Conservation (phyloP, 257 asterid species). For the Solanum arcanum region DNA sequence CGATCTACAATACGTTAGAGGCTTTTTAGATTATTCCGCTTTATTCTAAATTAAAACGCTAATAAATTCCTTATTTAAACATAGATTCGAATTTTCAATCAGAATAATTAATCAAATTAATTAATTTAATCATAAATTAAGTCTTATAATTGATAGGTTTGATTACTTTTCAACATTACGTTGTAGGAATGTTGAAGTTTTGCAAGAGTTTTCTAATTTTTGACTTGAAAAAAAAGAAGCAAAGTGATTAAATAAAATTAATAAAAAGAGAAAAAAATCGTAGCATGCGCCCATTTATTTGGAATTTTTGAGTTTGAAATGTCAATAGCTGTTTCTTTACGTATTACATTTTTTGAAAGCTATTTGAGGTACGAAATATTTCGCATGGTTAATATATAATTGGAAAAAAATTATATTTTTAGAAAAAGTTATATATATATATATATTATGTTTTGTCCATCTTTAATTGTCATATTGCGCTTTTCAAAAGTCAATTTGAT, state of each 20-base stretch:
- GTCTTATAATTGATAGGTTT: not conserved
- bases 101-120: no score
- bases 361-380: not conserved
- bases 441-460: rapidly evolving
- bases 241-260: not conserved
- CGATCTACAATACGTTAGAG: not conserved
- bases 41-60: not conserved
- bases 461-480: not conserved
- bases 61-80: not conserved
- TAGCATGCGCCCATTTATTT: not conserved
- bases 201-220: not conserved
- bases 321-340: not conserved
- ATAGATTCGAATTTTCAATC: not conserved
- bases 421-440: not conserved
- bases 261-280: not conserved
- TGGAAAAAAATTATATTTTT: rapidly evolving
- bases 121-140: not conserved
- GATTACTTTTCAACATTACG: not conserved
- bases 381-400: not conserved
- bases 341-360: not conserved
- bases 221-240: not conserved
- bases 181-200: not conserved
- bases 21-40: not conserved
- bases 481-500: not conserved
- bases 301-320: not conserved